Base-by-base conservation (phyloP, 306 rosid species). In the Casuarina cunninghamiana region DNA sequence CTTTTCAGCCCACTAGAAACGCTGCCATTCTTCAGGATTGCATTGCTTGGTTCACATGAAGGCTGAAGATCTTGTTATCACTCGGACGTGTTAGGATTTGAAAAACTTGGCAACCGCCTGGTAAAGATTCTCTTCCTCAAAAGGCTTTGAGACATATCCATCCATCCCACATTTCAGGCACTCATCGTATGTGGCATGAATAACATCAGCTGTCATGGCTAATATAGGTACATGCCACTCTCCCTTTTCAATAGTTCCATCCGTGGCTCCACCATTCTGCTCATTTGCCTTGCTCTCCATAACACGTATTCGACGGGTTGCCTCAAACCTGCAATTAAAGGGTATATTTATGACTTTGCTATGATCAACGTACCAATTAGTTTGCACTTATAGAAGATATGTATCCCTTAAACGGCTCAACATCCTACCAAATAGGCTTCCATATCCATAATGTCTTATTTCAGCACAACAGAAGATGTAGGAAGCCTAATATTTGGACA, bases 191-290 rank as follows among this genome's bases (percentile, higher is more conserved):
- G 99, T 96, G 5, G 99, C 97, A 42, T 93, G 99, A 70, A 96
- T 93, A 46, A 96, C 98, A 46, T 96, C 99, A 0, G 99, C 99
- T 17, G 99, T 96, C 99, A 96, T 96, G 63, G 99, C 99, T 74
- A 96, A 81, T 79, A 93, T 82, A 1, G 99, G 99, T 16, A 89
- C 15, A 83, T 90, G 99, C 89, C 93, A 89, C 83, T 87, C 83
- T 26, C 65, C 72, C 44, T 79, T 80, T 51, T 53, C 44, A 5
- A 45, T 79, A 44, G 55, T 78, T 74, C 78, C 89, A 0, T 53
- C 35, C 0, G 75, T 26, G 46, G 71, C 57, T 73, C 80, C 89
- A 46, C 89, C 79, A 10, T 83, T 83, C 78, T 81, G 88, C 75
- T 87, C 84, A 62, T 87, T 92, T 53, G 79, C 99, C 67, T 72